These are phyloP conservation scores for Fusarium sp. DNA, from an alignment of 2,329 filamentous ascomycete species.

Conservation along the genomic window DNA sequence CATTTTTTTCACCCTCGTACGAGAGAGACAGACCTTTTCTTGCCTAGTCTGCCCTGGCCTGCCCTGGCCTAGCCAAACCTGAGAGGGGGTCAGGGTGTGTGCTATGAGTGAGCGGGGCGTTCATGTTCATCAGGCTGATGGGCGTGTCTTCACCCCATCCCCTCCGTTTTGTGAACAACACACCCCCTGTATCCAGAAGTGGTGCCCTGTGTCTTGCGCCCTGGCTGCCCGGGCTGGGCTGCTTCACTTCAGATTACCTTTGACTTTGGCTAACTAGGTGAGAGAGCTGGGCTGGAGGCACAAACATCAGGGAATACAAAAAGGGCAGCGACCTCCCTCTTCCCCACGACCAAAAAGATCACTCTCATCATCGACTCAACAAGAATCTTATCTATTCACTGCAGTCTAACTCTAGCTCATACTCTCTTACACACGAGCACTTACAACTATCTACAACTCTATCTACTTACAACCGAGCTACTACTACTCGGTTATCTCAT, in stretches of 20 bases:
- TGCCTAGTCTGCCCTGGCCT: neutral
- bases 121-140: constrained; percentile 28
- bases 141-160: constrained; percentile 29
- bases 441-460: constrained; percentile 25
- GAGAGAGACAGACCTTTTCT: constrained; percentile 18
- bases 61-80: neutral
- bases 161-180: neutral
- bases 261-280: constrained; percentile 44
- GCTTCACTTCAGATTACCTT: constrained; percentile 51
- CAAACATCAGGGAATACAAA: constrained; percentile 51
- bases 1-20: constrained; percentile 34
- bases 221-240: constrained; percentile 45
- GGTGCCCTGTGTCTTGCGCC: constrained; percentile 47
- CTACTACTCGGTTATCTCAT: constrained; percentile 36
- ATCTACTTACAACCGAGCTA: constrained; percentile 41
- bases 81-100: constrained; percentile 10
- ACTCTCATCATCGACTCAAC: constrained; percentile 44
- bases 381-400: constrained; percentile 34
- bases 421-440: constrained; percentile 23
- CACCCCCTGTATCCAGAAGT: constrained; percentile 36
- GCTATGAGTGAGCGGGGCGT: constrained; percentile 16
- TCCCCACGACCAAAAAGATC: constrained; percentile 33
- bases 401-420: constrained; percentile 24
- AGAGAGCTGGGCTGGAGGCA: constrained; percentile 41
- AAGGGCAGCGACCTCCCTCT: constrained; percentile 49